Evolutionary conservation across 225 moss, liverwort and hornwort species (phyloP), one percentile per base, ranked within the genome.

Genomic region (Straminergon stramineum): DNA sequence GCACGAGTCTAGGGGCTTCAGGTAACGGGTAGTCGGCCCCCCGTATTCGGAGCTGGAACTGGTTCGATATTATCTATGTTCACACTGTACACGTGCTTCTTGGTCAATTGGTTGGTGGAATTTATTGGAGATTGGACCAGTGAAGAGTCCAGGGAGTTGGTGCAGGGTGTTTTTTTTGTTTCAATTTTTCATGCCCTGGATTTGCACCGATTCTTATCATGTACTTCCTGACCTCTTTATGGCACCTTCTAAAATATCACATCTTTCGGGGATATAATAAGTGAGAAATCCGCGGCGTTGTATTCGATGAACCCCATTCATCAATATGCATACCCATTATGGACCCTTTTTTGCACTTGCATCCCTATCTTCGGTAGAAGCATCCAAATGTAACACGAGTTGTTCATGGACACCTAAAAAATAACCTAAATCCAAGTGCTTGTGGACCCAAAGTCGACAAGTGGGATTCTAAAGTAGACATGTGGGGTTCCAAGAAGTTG

Each of bases 211-310:
- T 68, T 53, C 8, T 53, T 35, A 5, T 17, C 19, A 19, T 30
- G 48, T 51, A n/a, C 39, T 19, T 8, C 28, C 61, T 19, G 39
- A 81, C 61, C 30, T 41, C 41, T 61, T 81, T 20, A 21, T 20
- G 28, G n/a, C 3, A 2, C 12, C 58, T 28, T 39, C 28, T 41
- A 13, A 41, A 41, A 41, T 60, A 81, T 30, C 60, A 81, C 41
- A 20, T 41, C 30, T 57, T 57, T 26, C 10, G 78, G 48, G 55
- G 22, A 35, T 26, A 9, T 6, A 0, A 0, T 0, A 10, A 16
- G 57, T 0, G 26, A 26, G 57, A 4, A 79, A n/a, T 24, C n/a
- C 6, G 0, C 57, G n/a, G 24, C 2, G 5, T 5, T 34, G 34
- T 12, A 13, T 52, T 34, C 5, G 16, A 57, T 79, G 79, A n/a